Base-by-base conservation (phyloP, 495 filamentous ascomycete species). In the Talaromyces adpressus region DNA sequence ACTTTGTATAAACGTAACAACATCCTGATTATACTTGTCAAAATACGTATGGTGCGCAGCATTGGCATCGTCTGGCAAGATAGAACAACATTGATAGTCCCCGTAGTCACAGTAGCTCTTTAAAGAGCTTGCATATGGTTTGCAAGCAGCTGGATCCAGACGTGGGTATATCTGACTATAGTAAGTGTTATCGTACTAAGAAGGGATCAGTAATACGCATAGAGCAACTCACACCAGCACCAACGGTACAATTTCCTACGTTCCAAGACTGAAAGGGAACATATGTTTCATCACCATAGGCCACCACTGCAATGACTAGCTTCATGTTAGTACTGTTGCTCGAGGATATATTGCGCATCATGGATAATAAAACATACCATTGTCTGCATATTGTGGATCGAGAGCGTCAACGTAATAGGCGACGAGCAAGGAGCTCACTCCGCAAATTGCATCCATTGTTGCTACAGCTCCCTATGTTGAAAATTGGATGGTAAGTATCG, bases 371-470 rank as follows among this genome's bases (percentile, higher is more conserved):
- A 32, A 32, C 32, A 11, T 64, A 71, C 71, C 65, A 52, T 56
- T 68, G 9, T 49, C 32, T 62, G 64, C 69, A 52, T 67, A 73
- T 9, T 32, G 32, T 22, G 61, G 66, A 51, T 68, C 63, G 27
- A 73, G 53, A 9, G 66, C 64, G 2, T 58, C 18, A 30, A 73
- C 66, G 6, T 53, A 2, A 54, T 54, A 39, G 25, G 51, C 34
- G 0, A 73, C 61, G 63, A 67, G 65, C 20, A 68, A 22, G 23
- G 68, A 64, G 54, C 71, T 71, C n/a, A 69, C 69, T 18, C 71
- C 71, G 27, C 71, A 73, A n/a, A 73, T 60, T 6, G 64, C 69
- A 36, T 71, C 67, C 70, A 74, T 72, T 65, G 71, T 57, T 34
- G 64, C 57, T 4, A 72, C 63, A 6, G 67, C 70, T 36, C 70